phyloP scores from a whole-genome alignment of 1,139 yeast species.

The Meyerozyma guilliermondii region DNA sequence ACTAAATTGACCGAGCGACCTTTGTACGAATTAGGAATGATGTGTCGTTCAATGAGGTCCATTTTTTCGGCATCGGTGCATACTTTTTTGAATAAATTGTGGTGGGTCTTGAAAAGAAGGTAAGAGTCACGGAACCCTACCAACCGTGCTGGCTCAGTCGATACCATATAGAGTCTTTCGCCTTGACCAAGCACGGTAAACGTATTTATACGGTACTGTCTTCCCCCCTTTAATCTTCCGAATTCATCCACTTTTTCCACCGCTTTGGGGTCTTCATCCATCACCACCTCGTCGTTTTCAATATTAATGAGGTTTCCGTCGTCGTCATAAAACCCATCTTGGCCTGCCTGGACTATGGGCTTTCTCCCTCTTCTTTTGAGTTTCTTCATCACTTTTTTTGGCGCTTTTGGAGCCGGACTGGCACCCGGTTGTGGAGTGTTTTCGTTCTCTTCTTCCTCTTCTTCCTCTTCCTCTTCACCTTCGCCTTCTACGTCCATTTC shows the following conservation, averaged over 20 bases:
- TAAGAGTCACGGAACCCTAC: slow-evolving; percentile 95
- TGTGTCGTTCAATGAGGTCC: slow-evolving; percentile 74
- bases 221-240: slow-evolving; percentile 71
- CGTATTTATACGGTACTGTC: slow-evolving; percentile 75
- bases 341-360: slow-evolving; percentile 30
- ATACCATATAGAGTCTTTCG: slow-evolving; percentile 73
- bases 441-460: slow-evolving; percentile 6
- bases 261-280: slow-evolving; percentile 81
- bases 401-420: background rate
- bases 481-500: slow-evolving; percentile 3
- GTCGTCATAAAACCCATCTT: slow-evolving; percentile 42
- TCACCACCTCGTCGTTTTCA: slow-evolving; percentile 71
- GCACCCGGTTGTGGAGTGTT: background rate
- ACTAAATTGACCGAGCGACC: slow-evolving; percentile 87
- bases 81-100: slow-evolving; percentile 64
- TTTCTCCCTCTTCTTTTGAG: slow-evolving; percentile 46
- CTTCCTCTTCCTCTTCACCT: slow-evolving; percentile 4
- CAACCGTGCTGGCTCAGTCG: slow-evolving; percentile 93
- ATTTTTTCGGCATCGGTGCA: slow-evolving; percentile 75
- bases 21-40: slow-evolving; percentile 86
- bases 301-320: slow-evolving; percentile 52
- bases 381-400: background rate
- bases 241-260: slow-evolving; percentile 62
- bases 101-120: slow-evolving; percentile 81
- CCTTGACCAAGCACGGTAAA: slow-evolving; percentile 78